phyloP scores from a whole-genome alignment of 768 basidiomycete species.

The Xanthoconium purpureum region DNA sequence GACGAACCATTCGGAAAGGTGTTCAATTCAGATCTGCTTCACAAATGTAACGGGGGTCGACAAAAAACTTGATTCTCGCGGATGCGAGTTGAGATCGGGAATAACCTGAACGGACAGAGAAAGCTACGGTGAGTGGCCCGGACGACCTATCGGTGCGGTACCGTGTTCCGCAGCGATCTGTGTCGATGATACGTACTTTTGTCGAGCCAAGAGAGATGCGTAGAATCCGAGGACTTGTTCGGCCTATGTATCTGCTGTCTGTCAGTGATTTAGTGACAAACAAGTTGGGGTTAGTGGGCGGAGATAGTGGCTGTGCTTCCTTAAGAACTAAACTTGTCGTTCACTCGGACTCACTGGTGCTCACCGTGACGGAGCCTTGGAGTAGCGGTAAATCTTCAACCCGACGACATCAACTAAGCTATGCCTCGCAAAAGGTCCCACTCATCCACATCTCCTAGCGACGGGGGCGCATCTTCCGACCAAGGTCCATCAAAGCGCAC shows the following conservation, averaged over 20 bases:
- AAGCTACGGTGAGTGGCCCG: too few relatives aligned
- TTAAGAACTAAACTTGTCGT: too few relatives aligned
- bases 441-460: constrained; percentile 1
- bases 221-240: too few relatives aligned
- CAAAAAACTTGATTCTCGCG: too few relatives aligned
- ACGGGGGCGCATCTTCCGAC: background rate
- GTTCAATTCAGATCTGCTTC: background rate
- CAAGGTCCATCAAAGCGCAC: constrained; percentile 13
- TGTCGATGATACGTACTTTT: background rate
- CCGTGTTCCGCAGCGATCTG: background rate
- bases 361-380: too few relatives aligned
- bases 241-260: too few relatives aligned
- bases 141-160: background rate
- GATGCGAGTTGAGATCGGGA: background rate
- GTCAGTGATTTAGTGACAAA: too few relatives aligned
- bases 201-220: too few relatives aligned
- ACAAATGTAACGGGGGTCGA: background rate
- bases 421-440: constrained; percentile 17
- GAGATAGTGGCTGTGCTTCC: too few relatives aligned
- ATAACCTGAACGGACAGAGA: too few relatives aligned
- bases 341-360: too few relatives aligned
- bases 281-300: too few relatives aligned
- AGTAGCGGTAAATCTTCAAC: background rate
- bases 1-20: background rate
- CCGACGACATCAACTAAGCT: background rate